Conservation (phyloP, 2,329 filamentous ascomycete genomes). For the Epichloe elymi region DNA sequence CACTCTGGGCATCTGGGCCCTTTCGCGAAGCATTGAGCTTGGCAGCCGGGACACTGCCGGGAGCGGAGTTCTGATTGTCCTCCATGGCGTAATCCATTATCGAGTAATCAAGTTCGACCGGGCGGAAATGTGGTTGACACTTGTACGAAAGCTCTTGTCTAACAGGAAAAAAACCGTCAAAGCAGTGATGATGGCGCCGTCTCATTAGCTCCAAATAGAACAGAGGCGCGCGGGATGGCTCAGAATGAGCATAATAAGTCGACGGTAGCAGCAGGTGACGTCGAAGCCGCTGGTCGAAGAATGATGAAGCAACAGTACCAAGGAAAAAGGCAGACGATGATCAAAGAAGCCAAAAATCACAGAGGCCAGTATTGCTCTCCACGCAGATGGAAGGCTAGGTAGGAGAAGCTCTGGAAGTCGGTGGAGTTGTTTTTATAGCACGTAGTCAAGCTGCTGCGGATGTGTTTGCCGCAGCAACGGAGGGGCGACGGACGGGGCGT, state of each 20-base stretch:
- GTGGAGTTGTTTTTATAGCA: conserved; percentile 3
- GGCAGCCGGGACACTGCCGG: conserved; percentile 45
- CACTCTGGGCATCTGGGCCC: conserved; percentile 55
- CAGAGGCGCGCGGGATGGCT: not conserved
- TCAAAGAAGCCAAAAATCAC: not conserved
- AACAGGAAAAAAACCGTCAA: not conserved
- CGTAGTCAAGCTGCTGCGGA: not conserved
- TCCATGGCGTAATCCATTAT: conserved; percentile 33
- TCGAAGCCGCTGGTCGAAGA: not conserved
- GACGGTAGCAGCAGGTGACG: not conserved
- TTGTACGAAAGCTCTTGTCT: not conserved
- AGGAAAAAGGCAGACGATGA: not conserved
- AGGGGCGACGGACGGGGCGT: conserved; percentile 1
- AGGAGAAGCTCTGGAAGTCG: not conserved
- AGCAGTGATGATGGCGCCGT: not conserved
- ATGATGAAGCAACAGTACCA: not conserved
- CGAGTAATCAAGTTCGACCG: not conserved
- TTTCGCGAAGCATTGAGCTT: conserved; percentile 47
- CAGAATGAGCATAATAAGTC: not conserved
- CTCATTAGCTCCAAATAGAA: not conserved
- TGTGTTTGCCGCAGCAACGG: conserved; percentile 15
- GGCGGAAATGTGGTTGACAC: not conserved
- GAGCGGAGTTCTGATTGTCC: conserved; percentile 54
- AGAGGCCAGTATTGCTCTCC: not conserved
- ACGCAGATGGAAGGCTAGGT: too few relatives aligned